Evolutionary conservation across 2,329 filamentous ascomycete genomes (phyloP), one percentile per base, ranked within the genome.

Genomic region (Coleophoma crateriformis): DNA sequence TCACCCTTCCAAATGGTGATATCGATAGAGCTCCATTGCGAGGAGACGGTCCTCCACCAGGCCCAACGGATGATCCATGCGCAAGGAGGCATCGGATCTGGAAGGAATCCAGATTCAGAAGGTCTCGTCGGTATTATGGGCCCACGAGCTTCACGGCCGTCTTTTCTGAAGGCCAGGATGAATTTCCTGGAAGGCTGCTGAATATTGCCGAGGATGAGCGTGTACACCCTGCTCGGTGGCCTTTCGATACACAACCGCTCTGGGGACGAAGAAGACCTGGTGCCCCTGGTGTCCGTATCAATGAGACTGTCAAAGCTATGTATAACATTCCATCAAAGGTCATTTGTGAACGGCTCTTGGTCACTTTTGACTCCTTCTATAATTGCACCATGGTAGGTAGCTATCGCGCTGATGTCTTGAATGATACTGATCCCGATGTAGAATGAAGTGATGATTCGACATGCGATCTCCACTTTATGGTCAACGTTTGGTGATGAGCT

Each of bases 61-160:
- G 15, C 1, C 17, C 22, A 32, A 45, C 19, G 6, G 15, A 13
- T 19, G 45, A 32, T n/a, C 40, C 40, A 17, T 13, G 14, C 45
- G 40, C 33, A 37, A 39, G 46, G 32, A 33, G 42, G 42, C 19
- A 32, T 45, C 48, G 14, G 49, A 47, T 14, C 10, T 61, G 56
- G 57, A 58, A 55, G 37, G 37, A 50, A 13, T 48, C 53, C 3
- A 48, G 54, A 10, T 59, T 54, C 49, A 55, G 50, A 39, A 45
- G 49, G 3, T 61, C 60, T n/a, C 49, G 53, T 3, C 46, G 50
- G 15, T 64, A 58, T 41, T 56, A 58, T 39, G 61, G 61, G 1
- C 60, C 59, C 3, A 63, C 61, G 1, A 61, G 56, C 39, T 62
- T 61, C 46, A 55, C 56, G n/a, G 56, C 61, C 20, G 54, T 63